phyloP scores from a whole-genome alignment of 208 protist species.

The Leishmania mexicana region DNA sequence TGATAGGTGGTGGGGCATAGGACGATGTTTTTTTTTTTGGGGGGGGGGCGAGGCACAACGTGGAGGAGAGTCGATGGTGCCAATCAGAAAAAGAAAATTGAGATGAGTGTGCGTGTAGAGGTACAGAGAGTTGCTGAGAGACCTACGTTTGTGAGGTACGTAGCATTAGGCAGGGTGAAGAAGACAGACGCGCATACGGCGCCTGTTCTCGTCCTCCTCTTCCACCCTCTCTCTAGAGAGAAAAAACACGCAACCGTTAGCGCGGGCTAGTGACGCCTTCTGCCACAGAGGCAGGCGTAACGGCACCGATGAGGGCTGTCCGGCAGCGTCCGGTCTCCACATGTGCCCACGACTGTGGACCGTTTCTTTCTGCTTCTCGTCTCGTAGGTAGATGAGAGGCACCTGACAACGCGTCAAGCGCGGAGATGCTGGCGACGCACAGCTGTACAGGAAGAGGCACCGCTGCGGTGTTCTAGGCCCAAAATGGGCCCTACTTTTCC shows the following conservation, averaged over 20 bases:
- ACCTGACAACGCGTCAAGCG: neutral
- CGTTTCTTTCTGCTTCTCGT: neutral
- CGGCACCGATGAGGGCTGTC: neutral
- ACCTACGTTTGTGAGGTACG: neutral
- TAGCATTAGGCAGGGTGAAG: neutral
- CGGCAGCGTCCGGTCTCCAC: neutral
- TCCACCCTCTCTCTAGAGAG: neutral
- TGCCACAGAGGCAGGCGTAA: neutral
- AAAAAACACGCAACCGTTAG: neutral
- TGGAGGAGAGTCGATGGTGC: neutral
- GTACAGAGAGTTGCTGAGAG: neutral
- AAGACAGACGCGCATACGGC: neutral
- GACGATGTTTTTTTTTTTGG: neutral
- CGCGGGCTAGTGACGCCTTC: neutral
- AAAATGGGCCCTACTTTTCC: neutral
- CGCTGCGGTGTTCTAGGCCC: neutral
- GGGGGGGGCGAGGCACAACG: neutral
- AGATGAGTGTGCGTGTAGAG: neutral
- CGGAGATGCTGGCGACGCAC: neutral
- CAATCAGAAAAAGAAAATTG: neutral
- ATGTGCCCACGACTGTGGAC: neutral
- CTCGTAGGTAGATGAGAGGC: neutral
- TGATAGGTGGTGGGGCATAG: neutral
- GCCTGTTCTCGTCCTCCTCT: neutral
- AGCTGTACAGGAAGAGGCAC: no score